Conservation (phyloP, 139 green algal species). For the Ostreobium quekettii region DNA sequence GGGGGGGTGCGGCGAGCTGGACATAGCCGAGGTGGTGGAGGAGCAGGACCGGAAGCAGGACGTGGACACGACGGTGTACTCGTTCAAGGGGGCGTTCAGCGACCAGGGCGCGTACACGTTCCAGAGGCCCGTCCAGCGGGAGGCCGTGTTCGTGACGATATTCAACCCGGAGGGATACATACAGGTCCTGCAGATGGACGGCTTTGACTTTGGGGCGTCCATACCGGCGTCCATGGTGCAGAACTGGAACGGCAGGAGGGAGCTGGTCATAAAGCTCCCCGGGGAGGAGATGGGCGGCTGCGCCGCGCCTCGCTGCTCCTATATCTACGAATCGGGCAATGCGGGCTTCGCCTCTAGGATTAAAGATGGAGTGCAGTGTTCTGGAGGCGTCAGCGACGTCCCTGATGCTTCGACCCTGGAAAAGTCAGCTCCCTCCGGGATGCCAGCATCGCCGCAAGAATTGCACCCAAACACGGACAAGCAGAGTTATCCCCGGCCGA, state of each 20-base stretch:
- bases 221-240: background rate
- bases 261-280: constrained; percentile 12
- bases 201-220: constrained; percentile 14
- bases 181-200: constrained; percentile 15
- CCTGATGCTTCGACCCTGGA: no score
- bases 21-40: constrained; percentile 16
- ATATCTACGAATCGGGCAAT: no score
- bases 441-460: no score
- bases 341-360: no score
- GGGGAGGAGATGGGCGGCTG: no score
- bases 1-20: constrained; percentile 15
- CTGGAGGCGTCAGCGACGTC: no score
- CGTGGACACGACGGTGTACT: constrained; percentile 18
- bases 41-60: constrained; percentile 3
- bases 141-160: constrained; percentile 15
- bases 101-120: constrained; percentile 11
- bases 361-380: no score
- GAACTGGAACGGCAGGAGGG: constrained; percentile 8
- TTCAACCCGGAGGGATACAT: constrained; percentile 21
- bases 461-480: no score
- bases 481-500: no score
- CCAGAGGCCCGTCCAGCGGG: background rate
- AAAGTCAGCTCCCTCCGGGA: no score
- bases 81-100: constrained; percentile 15
- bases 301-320: no score